Percentiles rank a stretch among this genome's conserved stretches.
Evolutionary conservation across 305 asterid species (phyloP).

Genomic region (Fraxinus greggii): DNA sequence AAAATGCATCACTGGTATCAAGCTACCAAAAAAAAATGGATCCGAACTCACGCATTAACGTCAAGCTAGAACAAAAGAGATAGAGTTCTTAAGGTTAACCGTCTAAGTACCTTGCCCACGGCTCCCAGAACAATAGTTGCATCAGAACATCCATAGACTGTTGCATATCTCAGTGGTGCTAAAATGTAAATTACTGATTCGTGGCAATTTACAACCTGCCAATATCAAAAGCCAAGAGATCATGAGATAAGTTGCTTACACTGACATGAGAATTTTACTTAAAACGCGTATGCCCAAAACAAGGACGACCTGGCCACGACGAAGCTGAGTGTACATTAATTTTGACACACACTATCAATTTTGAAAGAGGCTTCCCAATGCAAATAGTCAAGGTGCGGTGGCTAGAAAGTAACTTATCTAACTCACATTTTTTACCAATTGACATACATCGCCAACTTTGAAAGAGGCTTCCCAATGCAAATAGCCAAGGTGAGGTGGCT

Average conservation of each 20-base stretch:
- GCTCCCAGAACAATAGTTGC: slow-evolving; percentile 97
- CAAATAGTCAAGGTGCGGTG: background rate
- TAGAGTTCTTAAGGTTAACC: slow-evolving; percentile 19
- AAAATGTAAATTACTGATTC: slow-evolving; percentile 91
- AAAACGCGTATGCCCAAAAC: slow-evolving; percentile 13
- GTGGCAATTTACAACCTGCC: slow-evolving; percentile 92
- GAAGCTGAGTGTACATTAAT: background rate
- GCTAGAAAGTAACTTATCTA: background rate
- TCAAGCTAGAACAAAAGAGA: slow-evolving; percentile 3
- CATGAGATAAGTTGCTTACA: slow-evolving; percentile 18
- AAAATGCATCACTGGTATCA: background rate
- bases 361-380: background rate
- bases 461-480: slow-evolving; percentile 1
- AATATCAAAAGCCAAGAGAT: slow-evolving; percentile 22
- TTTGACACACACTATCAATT: background rate
- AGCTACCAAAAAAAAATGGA: background rate
- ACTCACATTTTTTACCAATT: background rate
- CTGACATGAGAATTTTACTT: slow-evolving; percentile 2
- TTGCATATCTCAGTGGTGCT: slow-evolving; percentile 90
- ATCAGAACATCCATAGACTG: slow-evolving; percentile 97
- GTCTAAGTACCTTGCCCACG: slow-evolving; percentile 83
- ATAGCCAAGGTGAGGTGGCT: background rate
- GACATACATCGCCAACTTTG: background rate
- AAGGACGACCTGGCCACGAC: background rate
- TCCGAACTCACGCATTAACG: background rate